These are phyloP conservation scores for Penicillium nordicum DNA, from an alignment of 2,329 filamentous ascomycete genomes.

Conservation along the genomic window DNA sequence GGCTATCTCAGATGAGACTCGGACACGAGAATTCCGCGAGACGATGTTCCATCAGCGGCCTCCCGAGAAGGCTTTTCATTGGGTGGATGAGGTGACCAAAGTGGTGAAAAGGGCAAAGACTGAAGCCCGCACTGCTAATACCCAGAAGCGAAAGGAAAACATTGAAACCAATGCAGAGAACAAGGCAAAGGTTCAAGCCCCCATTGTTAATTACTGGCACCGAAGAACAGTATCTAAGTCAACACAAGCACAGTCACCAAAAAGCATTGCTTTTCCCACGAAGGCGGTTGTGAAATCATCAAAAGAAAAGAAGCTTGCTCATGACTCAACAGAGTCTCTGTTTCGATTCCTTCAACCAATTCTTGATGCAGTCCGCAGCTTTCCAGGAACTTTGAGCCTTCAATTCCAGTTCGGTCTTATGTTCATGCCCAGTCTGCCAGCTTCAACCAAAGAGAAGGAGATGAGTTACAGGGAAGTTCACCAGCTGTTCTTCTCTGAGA, in stretches of 20 bases:
- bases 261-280: not conserved
- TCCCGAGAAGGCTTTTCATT: not conserved
- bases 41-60: constrained; percentile 4
- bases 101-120: not conserved
- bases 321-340: constrained; percentile 17
- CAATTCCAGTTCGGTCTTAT: constrained; percentile 38
- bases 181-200: not conserved
- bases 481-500: constrained; percentile 32
- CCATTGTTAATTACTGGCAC: not conserved
- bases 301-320: not conserved
- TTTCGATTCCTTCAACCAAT: constrained; percentile 29
- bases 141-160: not conserved
- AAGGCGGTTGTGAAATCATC: not conserved
- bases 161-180: not conserved
- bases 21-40: not conserved
- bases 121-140: not conserved
- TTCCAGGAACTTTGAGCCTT: constrained; percentile 35
- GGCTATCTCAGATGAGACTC: not conserved
- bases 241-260: not conserved
- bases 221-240: not conserved
- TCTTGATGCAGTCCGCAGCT: constrained; percentile 35
- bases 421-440: constrained; percentile 31
- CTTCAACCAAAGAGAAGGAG: constrained; percentile 7
- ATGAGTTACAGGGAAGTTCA: constrained; percentile 24
- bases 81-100: not conserved